Evolutionary conservation across 768 basidiomycete genomes (phyloP), one percentile per base, ranked within the genome.

Genomic region (Lactarius hatsudake): DNA sequence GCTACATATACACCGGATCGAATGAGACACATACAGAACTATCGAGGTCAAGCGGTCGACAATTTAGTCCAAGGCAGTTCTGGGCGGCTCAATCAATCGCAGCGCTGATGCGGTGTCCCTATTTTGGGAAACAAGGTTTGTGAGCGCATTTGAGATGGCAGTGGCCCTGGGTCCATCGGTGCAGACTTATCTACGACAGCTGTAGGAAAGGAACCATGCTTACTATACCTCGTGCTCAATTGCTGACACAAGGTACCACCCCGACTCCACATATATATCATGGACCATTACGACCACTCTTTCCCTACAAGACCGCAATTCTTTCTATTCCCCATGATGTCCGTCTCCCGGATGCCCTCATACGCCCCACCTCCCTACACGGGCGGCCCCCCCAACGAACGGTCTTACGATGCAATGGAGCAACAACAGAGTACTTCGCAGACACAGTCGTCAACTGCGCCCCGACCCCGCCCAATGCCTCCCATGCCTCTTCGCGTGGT

Each of bases 191-290:
- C 51, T 51, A 23, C 23, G 48, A 23, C 48, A 26, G 48, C 23
- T 26, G 23, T 26, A 26, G 26, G 48, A 13, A 51, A 9, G 10
- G 38, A 40, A 40, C 15, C 38, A 53, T 53, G 51, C 26, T 40
- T 9, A 53, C 32, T 32, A 32, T 32, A 32, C 51, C 51, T 13
- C 51, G 51, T 26, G 23, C 12, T 13, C 51, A 15, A 26, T 53
- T 53, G 51, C 51, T 53, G 51, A 53, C 51, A 23, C 51, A 12
- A 53, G 51, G 51, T 53, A 53, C 51, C 12, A 26, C 48, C 23
- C 12, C 23, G 12, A 53, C 5, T 7, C 51, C 51, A n/a, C 48
- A 42, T 67, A 62, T 66, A 66, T 48, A 58, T 57, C 34, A n/a
- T 2, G 58, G 1, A 15, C 17, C 30, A 20, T n/a, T n/a, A 30